Base-by-base conservation (phyloP, 2,329 filamentous ascomycete genomes). In the Aspergillus sp. region DNA sequence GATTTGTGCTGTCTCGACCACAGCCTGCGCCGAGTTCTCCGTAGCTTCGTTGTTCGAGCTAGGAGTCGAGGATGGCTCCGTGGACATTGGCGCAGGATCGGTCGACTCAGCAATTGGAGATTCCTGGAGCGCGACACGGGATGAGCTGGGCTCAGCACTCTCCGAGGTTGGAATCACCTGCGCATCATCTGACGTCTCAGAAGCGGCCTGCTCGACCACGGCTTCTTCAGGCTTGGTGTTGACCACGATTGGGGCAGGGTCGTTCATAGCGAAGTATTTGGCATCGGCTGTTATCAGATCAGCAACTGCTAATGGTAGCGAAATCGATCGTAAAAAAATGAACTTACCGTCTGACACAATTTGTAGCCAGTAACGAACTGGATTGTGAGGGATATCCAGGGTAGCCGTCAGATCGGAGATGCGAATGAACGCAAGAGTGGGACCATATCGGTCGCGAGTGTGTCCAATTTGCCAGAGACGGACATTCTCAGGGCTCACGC, bases 401-500 rank as follows among this genome's bases (percentile, higher is more conserved):
- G 71, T 69, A 25, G 67, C 62, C 13, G 69, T 69, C 13, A 78
- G 63, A 53, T 77, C 69, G 3, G 71, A 71, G 48, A 78, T 69
- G 1, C 73, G 74, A 49, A 72, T 68, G 54, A 79, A 75, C 1
- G 71, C 71, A 4, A 78, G 66, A 5, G 74, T 75, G 4, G 77
- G 71, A 1, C 71, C 70, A 43, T 70, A 74, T 17, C 71, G 68
- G 46, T 72, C 69, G 57, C 71, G 72, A 47, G 71, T 71, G 34
- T 75, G 74, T 43, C 76, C 76, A 46, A 80, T 73, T 49, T 74
- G 71, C 78, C 78, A 80, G 22, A 80, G 69, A 43, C 77, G 78
- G 49, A 80, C 69, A 50, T 73, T 69, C 55, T 79, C 74, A 1
- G 75, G 68, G 11, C 63, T 64, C 43, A 74, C 62, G 4, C 59